Evolutionary conservation across 352 stramenopile species (phyloP).

Genomic region (Phytophthora pisi): DNA sequence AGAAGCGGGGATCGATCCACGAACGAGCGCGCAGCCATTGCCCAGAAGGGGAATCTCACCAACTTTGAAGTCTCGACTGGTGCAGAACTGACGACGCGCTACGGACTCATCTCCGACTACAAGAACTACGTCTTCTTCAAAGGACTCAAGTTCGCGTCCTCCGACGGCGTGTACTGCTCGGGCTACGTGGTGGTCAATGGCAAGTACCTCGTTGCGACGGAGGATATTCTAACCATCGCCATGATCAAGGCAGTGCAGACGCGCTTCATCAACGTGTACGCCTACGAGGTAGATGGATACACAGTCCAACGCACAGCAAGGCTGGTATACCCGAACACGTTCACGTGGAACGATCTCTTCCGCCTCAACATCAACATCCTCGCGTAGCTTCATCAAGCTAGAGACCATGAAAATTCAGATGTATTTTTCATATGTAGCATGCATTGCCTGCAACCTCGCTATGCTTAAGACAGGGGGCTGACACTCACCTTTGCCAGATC

Average conservation of each 20-base stretch:
- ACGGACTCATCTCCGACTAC: conserved; percentile 50
- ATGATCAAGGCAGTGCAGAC: conserved; percentile 44
- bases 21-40: conserved; percentile 30
- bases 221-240: conserved; percentile 39
- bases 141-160: conserved; percentile 49
- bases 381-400: conserved; percentile 5
- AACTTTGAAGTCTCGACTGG: conserved; percentile 48
- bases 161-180: conserved; percentile 51
- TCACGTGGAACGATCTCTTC: conserved; percentile 44
- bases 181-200: conserved; percentile 52
- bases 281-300: conserved; percentile 48
- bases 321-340: conserved; percentile 46
- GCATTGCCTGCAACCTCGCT: not conserved
- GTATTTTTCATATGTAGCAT: not conserved
- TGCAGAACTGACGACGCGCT: conserved; percentile 36
- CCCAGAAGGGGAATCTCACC: conserved; percentile 39
- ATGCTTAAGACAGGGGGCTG: conserved; percentile 27
- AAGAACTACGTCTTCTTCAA: conserved; percentile 56
- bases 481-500: conserved; percentile 44
- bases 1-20: conserved; percentile 33
- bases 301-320: conserved; percentile 45
- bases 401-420: not conserved
- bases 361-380: conserved; percentile 50
- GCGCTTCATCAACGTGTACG: conserved; percentile 43
- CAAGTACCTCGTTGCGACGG: conserved; percentile 48